Base-by-base conservation (phyloP, 2,329 filamentous ascomycete species). In the Botrytis fragariae region DNA sequence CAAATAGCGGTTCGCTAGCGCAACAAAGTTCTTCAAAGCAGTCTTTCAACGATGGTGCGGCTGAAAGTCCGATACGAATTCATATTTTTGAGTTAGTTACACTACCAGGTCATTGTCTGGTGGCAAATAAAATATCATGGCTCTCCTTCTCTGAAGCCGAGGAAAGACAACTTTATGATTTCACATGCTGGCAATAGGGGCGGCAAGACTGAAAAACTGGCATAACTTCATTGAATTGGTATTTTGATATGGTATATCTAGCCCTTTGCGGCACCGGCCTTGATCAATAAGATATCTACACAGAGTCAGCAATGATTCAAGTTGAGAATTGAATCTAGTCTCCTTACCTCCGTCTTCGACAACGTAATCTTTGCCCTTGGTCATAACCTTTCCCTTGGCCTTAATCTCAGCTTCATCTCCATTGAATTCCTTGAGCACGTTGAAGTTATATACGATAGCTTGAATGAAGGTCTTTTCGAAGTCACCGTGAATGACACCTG, bases 391-490 rank as follows among this genome's bases (percentile, higher is more conserved):
- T 80, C 96, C 96, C 84, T 95, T 95, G 39, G 95, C 89, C 87
- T 95, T 97, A 78, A 98, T 93, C 78, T 92, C 89, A 37, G 90
- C 86, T 86, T 99, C 96, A 77, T 97, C 94, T 70, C 95, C 95
- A 25, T 60, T 48, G 67, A 93, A 86, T 84, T 98, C 96, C 85
- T 92, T 94, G 71, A 99, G 86, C 3, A 88, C 85, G 39, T 82
- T 86, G 84, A 90, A 99, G 86, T 97, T 98, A 86, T 97, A 98
- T 44, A 98, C 94, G 76, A 99, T 88, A 76, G 88, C 92, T 85
- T 99, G 97, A 80, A 99, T 99, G 82, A 99, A 99, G 0, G 97
- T 99, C 91, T 99, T 99, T 84, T 99, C 96, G 78, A 99, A 98
- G 83, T 99, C 96, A 78, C 92, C 93, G 85, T 99, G 96, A 78